phyloP scores from a whole-genome alignment of 208 protist species.

The Strigomonas galati region DNA sequence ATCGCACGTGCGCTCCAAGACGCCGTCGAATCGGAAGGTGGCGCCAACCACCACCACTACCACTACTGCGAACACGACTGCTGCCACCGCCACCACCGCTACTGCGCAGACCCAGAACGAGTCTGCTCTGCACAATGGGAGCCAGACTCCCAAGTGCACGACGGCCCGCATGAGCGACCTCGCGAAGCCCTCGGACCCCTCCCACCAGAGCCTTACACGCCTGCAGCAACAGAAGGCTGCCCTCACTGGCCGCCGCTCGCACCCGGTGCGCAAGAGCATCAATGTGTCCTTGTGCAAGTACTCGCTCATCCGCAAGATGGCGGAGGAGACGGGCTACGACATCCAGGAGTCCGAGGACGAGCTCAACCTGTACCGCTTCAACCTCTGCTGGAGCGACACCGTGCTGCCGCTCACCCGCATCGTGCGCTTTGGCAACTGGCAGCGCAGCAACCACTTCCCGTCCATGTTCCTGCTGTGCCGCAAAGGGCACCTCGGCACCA shows the following conservation, averaged over 20 bases:
- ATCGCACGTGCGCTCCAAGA: not conserved
- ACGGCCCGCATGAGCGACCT: slow-evolving; percentile 33
- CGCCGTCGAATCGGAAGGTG: not conserved
- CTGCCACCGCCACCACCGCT: not conserved
- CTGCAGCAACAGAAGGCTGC: slow-evolving; percentile 18
- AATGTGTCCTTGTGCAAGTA: slow-evolving; percentile 84
- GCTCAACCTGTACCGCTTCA: slow-evolving; percentile 87
- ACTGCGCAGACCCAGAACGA: not conserved
- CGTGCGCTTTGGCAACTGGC: slow-evolving; percentile 87
- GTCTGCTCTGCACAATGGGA: not conserved
- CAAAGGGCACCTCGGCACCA: slow-evolving; percentile 92
- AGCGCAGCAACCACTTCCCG: slow-evolving; percentile 94
- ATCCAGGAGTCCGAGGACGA: slow-evolving; percentile 77
- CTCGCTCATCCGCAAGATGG: slow-evolving; percentile 68
- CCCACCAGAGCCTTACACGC: slow-evolving; percentile 8
- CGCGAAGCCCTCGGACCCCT: slow-evolving; percentile 26
- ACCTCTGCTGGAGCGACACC: slow-evolving; percentile 94
- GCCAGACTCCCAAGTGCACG: not conserved
- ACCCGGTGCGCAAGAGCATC: slow-evolving; percentile 50
- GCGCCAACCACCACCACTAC: not conserved
- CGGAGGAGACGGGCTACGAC: slow-evolving; percentile 66
- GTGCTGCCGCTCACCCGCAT: slow-evolving; percentile 87
- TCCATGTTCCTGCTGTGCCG: slow-evolving; percentile 93
- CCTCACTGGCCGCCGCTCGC: slow-evolving; percentile 25
- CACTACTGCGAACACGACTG: slow-evolving; percentile 4